Percentiles rank a stretch among this genome's conserved stretches.
These are phyloP conservation scores for Salix caprea DNA, from an alignment of 345 rosid species.

Conservation along the genomic window DNA sequence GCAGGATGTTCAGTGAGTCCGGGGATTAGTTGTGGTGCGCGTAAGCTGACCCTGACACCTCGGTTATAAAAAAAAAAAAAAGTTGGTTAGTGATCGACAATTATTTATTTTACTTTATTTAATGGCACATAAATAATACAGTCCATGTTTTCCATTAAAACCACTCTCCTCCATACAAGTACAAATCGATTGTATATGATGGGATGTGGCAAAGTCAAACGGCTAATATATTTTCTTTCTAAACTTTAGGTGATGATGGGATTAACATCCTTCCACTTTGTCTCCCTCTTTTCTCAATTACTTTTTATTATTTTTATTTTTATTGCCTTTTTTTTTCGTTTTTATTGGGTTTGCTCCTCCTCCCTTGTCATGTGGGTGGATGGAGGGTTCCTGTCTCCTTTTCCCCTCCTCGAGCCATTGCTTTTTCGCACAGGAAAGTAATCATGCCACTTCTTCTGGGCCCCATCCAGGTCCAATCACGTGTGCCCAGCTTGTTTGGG, in stretches of 20 bases:
- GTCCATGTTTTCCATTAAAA: too few relatives aligned
- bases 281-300: conserved; percentile 37
- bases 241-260: conserved; percentile 72
- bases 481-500: conserved; percentile 44
- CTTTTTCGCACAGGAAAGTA: conserved; percentile 53
- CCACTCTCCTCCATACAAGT: conserved; percentile 9
- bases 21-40: too few relatives aligned
- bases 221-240: conserved; percentile 20
- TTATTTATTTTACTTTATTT: too few relatives aligned
- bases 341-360: background rate
- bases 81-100: too few relatives aligned
- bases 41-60: too few relatives aligned
- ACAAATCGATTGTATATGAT: conserved; percentile 53
- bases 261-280: conserved; percentile 98
- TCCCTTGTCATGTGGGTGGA: conserved; percentile 12
- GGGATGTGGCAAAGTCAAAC: conserved; percentile 53
- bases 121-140: too few relatives aligned
- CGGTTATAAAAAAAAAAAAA: too few relatives aligned
- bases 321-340: background rate
- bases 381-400: conserved; percentile 41
- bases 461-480: conserved; percentile 43
- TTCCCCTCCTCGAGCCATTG: conserved; percentile 30
- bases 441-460: conserved; percentile 42
- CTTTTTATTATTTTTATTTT: background rate
- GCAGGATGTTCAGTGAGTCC: too few relatives aligned